Evolutionary conservation across 495 filamentous ascomycete genomes (phyloP).

Genomic region (Aspergillus olivimuriae): DNA sequence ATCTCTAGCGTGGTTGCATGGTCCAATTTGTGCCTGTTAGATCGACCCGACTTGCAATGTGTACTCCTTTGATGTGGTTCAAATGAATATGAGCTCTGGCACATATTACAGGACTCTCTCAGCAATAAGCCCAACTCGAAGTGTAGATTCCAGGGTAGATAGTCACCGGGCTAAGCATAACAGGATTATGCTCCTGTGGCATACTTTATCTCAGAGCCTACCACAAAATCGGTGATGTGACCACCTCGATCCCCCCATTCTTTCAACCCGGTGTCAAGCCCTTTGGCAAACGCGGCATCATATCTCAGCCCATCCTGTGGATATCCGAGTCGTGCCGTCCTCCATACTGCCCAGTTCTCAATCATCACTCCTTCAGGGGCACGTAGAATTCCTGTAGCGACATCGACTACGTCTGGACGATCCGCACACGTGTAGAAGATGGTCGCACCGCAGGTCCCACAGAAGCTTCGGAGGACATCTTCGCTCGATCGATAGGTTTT

Average conservation of each 20-base stretch:
- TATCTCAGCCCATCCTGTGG: slow-evolving; percentile 26
- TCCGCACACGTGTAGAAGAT: slow-evolving; percentile 42
- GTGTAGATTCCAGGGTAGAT: no score
- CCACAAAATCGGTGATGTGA: slow-evolving; percentile 4
- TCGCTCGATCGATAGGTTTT: slow-evolving; percentile 38
- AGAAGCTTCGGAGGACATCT: slow-evolving; percentile 45
- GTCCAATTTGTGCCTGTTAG: no score
- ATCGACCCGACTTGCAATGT: no score
- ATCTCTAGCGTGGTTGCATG: no score
- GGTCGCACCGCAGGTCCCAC: slow-evolving; percentile 44
- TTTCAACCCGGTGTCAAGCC: slow-evolving; percentile 25
- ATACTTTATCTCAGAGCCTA: no score
- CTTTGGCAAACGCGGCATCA: slow-evolving; percentile 21
- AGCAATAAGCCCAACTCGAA: no score
- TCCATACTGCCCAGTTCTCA: slow-evolving; percentile 37
- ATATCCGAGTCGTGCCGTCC: slow-evolving; percentile 18
- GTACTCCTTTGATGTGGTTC: no score
- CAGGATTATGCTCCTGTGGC: no score
- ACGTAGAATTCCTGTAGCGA: slow-evolving; percentile 44
- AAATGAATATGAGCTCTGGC: no score
- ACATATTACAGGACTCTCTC: no score
- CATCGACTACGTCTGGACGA: slow-evolving; percentile 40
- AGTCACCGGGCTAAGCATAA: no score
- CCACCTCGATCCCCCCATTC: slow-evolving; percentile 16
- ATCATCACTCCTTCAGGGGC: slow-evolving; percentile 43